phyloP scores from a whole-genome alignment of 352 stramenopile species.

The Blastocystis sp. region DNA sequence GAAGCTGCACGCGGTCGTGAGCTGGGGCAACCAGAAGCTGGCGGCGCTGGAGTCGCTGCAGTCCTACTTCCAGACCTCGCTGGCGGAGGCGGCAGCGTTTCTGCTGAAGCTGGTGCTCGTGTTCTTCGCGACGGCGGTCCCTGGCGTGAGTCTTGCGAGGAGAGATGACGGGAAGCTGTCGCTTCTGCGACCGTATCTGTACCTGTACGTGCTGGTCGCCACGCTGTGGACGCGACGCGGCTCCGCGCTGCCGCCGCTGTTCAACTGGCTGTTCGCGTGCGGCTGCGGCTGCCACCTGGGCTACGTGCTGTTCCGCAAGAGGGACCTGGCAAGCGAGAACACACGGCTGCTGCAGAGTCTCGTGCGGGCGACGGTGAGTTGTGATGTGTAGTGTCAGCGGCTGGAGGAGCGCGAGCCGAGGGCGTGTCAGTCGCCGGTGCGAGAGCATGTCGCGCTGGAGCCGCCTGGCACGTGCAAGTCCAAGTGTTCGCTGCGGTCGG shows the following conservation, averaged over 20 bases:
- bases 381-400: too few relatives aligned
- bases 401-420: too few relatives aligned
- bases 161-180: neutral
- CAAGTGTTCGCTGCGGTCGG: neutral
- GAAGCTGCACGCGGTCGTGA: neutral
- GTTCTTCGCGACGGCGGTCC: neutral
- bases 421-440: too few relatives aligned
- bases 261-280: neutral
- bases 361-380: too few relatives aligned
- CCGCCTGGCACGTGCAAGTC: neutral
- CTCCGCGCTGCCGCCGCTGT: neutral
- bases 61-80: neutral
- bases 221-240: neutral
- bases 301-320: neutral
- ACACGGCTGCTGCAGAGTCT: neutral
- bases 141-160: neutral
- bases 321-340: neutral
- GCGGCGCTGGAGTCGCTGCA: neutral
- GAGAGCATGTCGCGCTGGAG: too few relatives aligned
- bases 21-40: conserved; percentile 10
- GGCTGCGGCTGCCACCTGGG: neutral
- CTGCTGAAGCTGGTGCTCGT: neutral
- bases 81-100: neutral
- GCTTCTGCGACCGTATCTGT: neutral
- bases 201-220: neutral